Base-by-base conservation (phyloP, 2,329 filamentous ascomycete species). In the Ophiocordyceps camponoti-rufipedis region DNA sequence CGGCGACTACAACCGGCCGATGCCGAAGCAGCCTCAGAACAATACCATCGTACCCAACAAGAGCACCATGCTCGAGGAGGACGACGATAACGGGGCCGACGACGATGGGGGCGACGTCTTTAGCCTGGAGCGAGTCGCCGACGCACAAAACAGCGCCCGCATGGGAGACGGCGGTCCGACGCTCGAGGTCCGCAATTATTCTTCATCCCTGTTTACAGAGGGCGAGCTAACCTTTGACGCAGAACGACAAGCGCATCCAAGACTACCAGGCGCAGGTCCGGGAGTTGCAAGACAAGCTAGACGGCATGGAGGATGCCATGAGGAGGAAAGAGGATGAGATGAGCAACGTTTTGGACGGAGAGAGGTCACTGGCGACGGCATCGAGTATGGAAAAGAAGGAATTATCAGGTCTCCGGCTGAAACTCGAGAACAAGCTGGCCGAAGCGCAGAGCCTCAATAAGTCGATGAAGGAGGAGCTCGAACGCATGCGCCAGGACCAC, bases 21-120 rank as follows among this genome's bases (percentile, higher is more conserved):
- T 85, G 52, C 82, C 85, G 14, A 94, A 93, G 58, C 87, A 87
- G 35, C 87, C 94, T 43, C 88, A 94, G 58, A 89, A 83, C 58
- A 96, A 94, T 58, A 96, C 87, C 0, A 94, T 96, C 55, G 83
- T 96, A 31, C 91, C 91, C 1, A 96, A 95, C 59, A 98, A 96
- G 65, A 94, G 89, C 56, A 95, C 85, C 1, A 88, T 96, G 80
- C 78, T 96, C 1, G 91, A 98, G 61, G 91, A 96, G 58, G 88
- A 94, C 52, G 87, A 94, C 53, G 85, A 85, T 51, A 70, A 46
- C 31, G 47, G 18, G n/a, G 45, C 39, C 9, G 47, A 48, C n/a
- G 47, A 43, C 31, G 42, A 70, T 44, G 72, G 80, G 46, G 75
- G 71, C 46, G 76, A 80, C 56, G 71, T 75, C 2, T 84, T 84